phyloP scores from a whole-genome alignment of 1,284 basidiomycete species.

The Tetrapyrgos nigripes region DNA sequence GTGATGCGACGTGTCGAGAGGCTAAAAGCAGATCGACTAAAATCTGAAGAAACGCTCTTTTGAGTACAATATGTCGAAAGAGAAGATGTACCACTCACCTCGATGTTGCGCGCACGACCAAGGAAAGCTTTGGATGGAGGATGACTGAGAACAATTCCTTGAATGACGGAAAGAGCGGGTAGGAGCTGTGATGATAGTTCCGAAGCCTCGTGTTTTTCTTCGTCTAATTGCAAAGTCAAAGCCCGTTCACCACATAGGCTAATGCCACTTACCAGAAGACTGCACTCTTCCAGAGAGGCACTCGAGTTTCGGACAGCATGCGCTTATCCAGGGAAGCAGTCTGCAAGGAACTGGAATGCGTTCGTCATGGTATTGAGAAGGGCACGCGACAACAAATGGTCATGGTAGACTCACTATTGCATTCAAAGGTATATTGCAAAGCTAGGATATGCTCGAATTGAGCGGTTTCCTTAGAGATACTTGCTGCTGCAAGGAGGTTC shows the following conservation, averaged over 20 bases:
- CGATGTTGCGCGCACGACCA: constrained; percentile 71
- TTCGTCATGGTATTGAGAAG: no score
- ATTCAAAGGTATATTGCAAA: constrained; percentile 78
- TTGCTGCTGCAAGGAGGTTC: constrained; percentile 61
- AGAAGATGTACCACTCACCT: constrained; percentile 54
- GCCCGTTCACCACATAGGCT: not conserved
- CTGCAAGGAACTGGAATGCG: constrained; percentile 66
- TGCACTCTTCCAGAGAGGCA: constrained; percentile 36
- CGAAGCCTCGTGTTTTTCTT: constrained; percentile 49
- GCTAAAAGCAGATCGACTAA: constrained; percentile 72
- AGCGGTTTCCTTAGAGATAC: constrained; percentile 48
- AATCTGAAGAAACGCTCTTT: constrained; percentile 45
- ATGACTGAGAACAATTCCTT: constrained; percentile 83
- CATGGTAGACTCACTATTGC: constrained; percentile 69
- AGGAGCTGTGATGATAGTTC: constrained; percentile 55
- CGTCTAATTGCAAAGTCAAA: constrained; percentile 35
- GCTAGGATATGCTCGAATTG: constrained; percentile 61
- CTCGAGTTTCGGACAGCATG: constrained; percentile 49
- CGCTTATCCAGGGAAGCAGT: constrained; percentile 60
- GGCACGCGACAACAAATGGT: no score
- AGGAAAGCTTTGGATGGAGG: constrained; percentile 70
- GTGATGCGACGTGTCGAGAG: constrained; percentile 63
- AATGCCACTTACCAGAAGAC: not conserved
- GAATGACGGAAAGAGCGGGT: constrained; percentile 71
- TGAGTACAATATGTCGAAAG: not conserved